Percentiles rank a stretch among this genome's conserved stretches.
phyloP scores from a whole-genome alignment of 441 rosid species.

The Brassica hybrid region DNA sequence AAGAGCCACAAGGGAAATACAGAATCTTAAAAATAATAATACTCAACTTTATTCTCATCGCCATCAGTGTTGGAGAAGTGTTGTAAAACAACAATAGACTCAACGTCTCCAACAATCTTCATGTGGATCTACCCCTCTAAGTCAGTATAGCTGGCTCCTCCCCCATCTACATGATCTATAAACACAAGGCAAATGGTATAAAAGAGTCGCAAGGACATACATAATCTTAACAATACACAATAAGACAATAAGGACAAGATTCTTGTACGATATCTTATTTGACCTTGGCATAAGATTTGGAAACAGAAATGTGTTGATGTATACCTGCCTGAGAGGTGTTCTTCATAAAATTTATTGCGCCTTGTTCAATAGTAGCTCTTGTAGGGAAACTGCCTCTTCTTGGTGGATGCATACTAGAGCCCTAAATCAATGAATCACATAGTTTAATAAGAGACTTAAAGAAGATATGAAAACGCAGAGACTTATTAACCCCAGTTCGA shows the following conservation, averaged over 20 bases:
- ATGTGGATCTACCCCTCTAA: neutral
- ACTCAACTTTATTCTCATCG: too few relatives aligned
- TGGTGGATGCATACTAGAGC: too few relatives aligned
- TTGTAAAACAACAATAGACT: neutral
- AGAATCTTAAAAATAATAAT: neutral
- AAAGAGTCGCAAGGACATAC: neutral
- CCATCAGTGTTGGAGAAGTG: neutral
- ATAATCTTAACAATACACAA: neutral
- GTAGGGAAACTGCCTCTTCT: too few relatives aligned
- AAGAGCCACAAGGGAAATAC: neutral
- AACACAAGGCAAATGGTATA: neutral
- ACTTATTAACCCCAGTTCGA: too few relatives aligned
- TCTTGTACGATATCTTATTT: neutral
- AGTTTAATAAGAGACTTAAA: too few relatives aligned
- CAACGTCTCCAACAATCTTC: neutral
- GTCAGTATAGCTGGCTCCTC: neutral
- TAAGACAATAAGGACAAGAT: neutral
- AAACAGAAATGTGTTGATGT: neutral
- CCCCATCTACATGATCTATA: neutral
- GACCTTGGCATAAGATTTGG: neutral
- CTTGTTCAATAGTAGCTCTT: too few relatives aligned
- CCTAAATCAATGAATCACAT: too few relatives aligned
- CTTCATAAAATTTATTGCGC: too few relatives aligned
- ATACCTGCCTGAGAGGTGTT: neutral
- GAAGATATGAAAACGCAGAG: too few relatives aligned